Evolutionary conservation across 2,329 filamentous ascomycete genomes (phyloP).

Genomic region (Macrophomina pseudophaseolina): DNA sequence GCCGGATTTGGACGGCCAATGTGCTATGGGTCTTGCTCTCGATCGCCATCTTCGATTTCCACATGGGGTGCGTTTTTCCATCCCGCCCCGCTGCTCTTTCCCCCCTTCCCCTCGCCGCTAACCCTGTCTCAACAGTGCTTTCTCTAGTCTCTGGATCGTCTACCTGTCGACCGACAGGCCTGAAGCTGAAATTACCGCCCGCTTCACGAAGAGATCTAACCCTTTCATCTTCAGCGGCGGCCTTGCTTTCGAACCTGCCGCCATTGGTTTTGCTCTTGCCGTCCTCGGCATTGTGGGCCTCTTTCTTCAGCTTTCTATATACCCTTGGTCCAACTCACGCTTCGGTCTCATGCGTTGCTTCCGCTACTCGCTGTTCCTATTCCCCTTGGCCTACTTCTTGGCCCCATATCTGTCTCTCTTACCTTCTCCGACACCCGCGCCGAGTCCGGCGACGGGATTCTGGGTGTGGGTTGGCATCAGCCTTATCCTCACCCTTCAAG

Average conservation of each 20-base stretch:
- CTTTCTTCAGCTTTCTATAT: conserved; percentile 71
- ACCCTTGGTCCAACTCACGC: conserved; percentile 68
- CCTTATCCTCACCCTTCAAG: conserved; percentile 69
- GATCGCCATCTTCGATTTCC: conserved; percentile 73
- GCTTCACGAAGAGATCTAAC: conserved; percentile 31
- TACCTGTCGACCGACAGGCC: conserved; percentile 74
- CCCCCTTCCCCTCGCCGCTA: neutral
- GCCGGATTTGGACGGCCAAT: conserved; percentile 59
- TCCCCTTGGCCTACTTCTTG: conserved; percentile 71
- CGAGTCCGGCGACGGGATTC: conserved; percentile 59
- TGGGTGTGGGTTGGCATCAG: conserved; percentile 70
- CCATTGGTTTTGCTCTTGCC: conserved; percentile 78
- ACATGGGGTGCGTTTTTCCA: conserved; percentile 55
- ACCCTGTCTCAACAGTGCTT: conserved; percentile 52
- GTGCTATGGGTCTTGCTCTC: conserved; percentile 64
- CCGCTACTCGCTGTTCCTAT: conserved; percentile 70
- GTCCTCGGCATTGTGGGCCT: conserved; percentile 79
- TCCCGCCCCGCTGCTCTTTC: neutral
- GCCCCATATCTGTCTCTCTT: conserved; percentile 74
- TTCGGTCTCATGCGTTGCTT: conserved; percentile 73
- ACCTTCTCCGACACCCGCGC: conserved; percentile 56
- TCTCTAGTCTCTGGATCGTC: conserved; percentile 76
- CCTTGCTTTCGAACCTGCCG: conserved; percentile 71
- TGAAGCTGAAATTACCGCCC: conserved; percentile 36
- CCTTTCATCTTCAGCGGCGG: conserved; percentile 71